These are phyloP conservation scores for Rhododendron kiyosumense DNA, from an alignment of 148 eudicot species.

Conservation along the genomic window DNA sequence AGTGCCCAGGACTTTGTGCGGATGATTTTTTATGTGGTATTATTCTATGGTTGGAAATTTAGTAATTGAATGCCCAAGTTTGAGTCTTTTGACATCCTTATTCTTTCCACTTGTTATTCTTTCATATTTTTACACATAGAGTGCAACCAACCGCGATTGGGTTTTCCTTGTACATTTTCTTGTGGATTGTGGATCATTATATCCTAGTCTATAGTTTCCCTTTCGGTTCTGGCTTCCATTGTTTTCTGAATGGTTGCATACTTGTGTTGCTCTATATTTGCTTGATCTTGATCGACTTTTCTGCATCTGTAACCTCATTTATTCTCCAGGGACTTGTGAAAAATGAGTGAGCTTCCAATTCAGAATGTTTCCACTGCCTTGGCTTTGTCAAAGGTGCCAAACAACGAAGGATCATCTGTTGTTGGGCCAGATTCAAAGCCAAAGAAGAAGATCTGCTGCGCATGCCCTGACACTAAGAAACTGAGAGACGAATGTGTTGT, in stretches of 20 bases:
- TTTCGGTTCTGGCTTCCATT: background rate
- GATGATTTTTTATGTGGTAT: background rate
- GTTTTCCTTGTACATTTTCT: background rate
- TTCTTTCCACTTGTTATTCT: background rate
- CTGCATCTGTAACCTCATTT: background rate
- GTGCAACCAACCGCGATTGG: background rate
- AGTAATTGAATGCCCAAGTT: background rate
- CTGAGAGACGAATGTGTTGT: slow-evolving; percentile 91
- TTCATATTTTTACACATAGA: background rate
- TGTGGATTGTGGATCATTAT: background rate
- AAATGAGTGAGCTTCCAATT: slow-evolving; percentile 37
- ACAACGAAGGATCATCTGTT: slow-evolving; percentile 25
- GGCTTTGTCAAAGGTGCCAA: slow-evolving; percentile 12
- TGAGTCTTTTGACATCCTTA: background rate
- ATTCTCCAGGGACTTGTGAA: background rate
- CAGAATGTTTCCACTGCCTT: slow-evolving; percentile 19
- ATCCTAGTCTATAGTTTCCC: background rate
- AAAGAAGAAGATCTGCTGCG: slow-evolving; percentile 94
- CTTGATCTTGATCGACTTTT: background rate
- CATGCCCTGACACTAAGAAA: slow-evolving; percentile 92
- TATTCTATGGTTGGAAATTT: background rate
- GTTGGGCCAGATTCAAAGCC: slow-evolving; percentile 51
- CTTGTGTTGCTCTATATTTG: background rate
- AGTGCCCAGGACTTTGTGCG: background rate
- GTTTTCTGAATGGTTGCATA: background rate